Conservation (phyloP, 306 rosid species). For the Notholithocarpus densiflorus region DNA sequence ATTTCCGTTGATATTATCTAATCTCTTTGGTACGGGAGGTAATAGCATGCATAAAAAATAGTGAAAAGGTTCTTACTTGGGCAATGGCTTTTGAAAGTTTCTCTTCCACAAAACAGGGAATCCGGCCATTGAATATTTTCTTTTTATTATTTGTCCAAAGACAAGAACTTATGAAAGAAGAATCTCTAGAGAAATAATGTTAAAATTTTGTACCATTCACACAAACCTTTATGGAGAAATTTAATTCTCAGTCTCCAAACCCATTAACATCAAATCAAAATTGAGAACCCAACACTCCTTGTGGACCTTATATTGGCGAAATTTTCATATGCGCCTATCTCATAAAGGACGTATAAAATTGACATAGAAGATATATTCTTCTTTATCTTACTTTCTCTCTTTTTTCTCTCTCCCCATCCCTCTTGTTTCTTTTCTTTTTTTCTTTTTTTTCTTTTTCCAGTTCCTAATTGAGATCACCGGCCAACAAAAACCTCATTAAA, state of each 20-base stretch:
- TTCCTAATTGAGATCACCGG: too few species aligned
- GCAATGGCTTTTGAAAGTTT: background rate
- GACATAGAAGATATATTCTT: too few species aligned
- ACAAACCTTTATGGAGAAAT: background rate
- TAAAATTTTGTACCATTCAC: too few species aligned
- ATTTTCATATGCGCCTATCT: too few species aligned
- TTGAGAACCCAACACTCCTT: background rate
- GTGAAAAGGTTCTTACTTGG: background rate
- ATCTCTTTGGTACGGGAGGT: background rate
- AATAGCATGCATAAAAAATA: too few species aligned
- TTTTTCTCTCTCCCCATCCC: too few species aligned
- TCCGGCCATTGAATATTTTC: background rate
- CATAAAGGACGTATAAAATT: too few species aligned
- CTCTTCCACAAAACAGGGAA: background rate
- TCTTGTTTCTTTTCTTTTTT: background rate
- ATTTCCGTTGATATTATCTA: too few species aligned
- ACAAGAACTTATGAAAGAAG: background rate
- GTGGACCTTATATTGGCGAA: too few species aligned
- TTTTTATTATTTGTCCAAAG: background rate
- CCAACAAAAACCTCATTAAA: too few species aligned
- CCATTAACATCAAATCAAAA: background rate
- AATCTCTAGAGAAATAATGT: background rate
- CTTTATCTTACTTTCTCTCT: too few species aligned
- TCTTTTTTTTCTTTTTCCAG: background rate
- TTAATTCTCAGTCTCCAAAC: background rate